Conservation (phyloP, 805 yeast species). For the Myxozyma udenii region DNA sequence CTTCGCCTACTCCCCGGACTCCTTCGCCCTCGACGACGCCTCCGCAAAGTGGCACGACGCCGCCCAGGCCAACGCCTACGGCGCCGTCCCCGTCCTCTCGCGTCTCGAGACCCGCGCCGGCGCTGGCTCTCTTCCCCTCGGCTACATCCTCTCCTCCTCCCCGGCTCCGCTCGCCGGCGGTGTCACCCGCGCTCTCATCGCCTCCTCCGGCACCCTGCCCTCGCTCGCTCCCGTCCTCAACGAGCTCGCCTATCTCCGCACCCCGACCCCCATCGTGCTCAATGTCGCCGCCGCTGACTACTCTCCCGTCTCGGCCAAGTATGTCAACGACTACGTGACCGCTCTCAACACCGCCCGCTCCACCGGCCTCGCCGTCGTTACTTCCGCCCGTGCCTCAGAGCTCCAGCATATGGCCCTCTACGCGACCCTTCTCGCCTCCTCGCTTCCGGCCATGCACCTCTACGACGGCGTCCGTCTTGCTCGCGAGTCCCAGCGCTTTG, state of each 20-base stretch:
- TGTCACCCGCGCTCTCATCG: slow-evolving; percentile 48
- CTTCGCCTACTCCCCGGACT: slow-evolving; percentile 69
- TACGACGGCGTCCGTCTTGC: slow-evolving; percentile 75
- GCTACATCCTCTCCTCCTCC: slow-evolving; percentile 48
- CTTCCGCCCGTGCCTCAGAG: slow-evolving; percentile 62
- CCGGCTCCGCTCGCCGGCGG: slow-evolving; percentile 18
- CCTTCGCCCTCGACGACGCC: slow-evolving; percentile 58
- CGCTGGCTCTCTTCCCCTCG: slow-evolving; percentile 75
- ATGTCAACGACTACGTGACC: slow-evolving; percentile 62
- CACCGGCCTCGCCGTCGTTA: slow-evolving; percentile 63
- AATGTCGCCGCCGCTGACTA: slow-evolving; percentile 76
- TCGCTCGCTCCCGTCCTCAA: slow-evolving; percentile 63
- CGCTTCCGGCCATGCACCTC: slow-evolving; percentile 62
- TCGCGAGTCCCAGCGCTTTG: slow-evolving; percentile 45
- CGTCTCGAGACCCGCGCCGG: slow-evolving; percentile 70
- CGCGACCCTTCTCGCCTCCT: slow-evolving; percentile 54
- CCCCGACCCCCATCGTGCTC: slow-evolving; percentile 58
- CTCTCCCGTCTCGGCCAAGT: slow-evolving; percentile 48
- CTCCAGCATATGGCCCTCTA: slow-evolving; percentile 65
- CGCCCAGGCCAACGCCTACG: slow-evolving; percentile 51
- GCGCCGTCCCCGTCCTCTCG: slow-evolving; percentile 59
- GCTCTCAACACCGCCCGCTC: slow-evolving; percentile 61
- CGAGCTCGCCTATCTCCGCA: slow-evolving; percentile 35
- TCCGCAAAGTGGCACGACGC: slow-evolving; percentile 58
- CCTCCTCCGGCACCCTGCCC: slow-evolving; percentile 65